A percentile compares a stretch with the other conserved stretches of the same genome.
Conservation (phyloP, 768 basidiomycete species). For the Russula vinacea region DNA sequence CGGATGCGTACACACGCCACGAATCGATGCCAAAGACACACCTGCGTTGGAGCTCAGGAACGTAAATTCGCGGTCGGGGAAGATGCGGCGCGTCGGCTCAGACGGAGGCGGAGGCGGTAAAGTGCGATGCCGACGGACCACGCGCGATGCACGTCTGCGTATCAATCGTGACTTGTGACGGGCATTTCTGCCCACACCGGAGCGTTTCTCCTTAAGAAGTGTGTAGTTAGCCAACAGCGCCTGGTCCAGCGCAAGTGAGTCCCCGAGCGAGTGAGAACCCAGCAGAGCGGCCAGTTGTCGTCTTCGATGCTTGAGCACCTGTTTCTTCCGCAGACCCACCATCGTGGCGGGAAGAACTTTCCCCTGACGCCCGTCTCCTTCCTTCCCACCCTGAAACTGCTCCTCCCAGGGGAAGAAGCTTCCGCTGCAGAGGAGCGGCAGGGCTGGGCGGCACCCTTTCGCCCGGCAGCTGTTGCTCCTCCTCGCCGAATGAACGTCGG, state of each 20-base stretch:
- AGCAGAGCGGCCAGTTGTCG: conserved; percentile 69
- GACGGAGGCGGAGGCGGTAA: conserved; percentile 42
- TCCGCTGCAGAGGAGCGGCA: background rate
- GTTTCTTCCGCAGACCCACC: conserved; percentile 73
- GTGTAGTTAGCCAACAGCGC: conserved; percentile 55
- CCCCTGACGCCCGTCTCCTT: conserved; percentile 36
- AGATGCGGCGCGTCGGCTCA: conserved; percentile 35
- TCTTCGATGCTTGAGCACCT: conserved; percentile 63
- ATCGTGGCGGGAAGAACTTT: conserved; percentile 58
- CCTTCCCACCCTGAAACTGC: conserved; percentile 1
- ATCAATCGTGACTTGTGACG: conserved; percentile 44
- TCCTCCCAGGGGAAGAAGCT: conserved; percentile 4
- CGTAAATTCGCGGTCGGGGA: conserved; percentile 55
- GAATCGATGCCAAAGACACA: conserved; percentile 49
- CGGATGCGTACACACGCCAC: conserved; percentile 31
- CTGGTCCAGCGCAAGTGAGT: conserved; percentile 73
- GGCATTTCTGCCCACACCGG: conserved; percentile 2
- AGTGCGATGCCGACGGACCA: conserved; percentile 45
- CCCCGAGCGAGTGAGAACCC: conserved; percentile 61
- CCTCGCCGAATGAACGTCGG: conserved; percentile 42
- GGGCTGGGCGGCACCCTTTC: conserved; percentile 33
- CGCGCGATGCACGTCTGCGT: conserved; percentile 50
- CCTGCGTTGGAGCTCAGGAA: conserved; percentile 64
- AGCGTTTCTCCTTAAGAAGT: conserved; percentile 27
- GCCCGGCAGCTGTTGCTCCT: conserved; percentile 28